phyloP scores from a whole-genome alignment of 2,329 filamentous ascomycete species.

The Diaporthe eres region DNA sequence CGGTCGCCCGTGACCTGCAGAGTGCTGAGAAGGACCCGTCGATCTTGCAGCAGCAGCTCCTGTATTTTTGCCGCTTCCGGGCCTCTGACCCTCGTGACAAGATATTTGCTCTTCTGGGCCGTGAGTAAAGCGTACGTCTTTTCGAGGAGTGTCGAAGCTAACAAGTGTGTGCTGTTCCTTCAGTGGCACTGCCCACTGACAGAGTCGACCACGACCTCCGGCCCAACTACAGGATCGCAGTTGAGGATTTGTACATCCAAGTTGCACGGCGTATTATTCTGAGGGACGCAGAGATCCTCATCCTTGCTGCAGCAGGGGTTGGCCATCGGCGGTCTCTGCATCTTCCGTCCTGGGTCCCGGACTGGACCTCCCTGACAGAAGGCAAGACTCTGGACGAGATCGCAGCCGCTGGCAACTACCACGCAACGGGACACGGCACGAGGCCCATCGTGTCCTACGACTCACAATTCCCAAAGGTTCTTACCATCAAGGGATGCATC shows the following conservation, averaged over 20 bases:
- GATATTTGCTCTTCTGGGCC: not conserved
- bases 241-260: not conserved
- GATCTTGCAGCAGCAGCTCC: not conserved
- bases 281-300: not conserved
- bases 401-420: not conserved
- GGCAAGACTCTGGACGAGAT: constrained; percentile 2
- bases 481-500: not conserved
- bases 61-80: not conserved
- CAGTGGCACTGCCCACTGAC: not conserved
- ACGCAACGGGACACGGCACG: not conserved
- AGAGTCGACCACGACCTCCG: not conserved
- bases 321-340: not conserved
- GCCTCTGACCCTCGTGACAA: not conserved
- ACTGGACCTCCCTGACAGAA: not conserved
- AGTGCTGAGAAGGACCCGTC: not conserved
- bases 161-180: not conserved
- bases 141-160: not conserved
- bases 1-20: not conserved
- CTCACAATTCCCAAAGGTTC: not conserved
- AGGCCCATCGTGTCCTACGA: not conserved
- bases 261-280: not conserved
- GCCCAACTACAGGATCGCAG: not conserved
- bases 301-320: not conserved
- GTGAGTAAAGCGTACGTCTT: not conserved
- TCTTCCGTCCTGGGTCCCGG: not conserved